Percentiles rank a stretch among this genome's conserved stretches.
phyloP scores from a whole-genome alignment of 2,329 filamentous ascomycete species.

The Ophiostoma sp. region DNA sequence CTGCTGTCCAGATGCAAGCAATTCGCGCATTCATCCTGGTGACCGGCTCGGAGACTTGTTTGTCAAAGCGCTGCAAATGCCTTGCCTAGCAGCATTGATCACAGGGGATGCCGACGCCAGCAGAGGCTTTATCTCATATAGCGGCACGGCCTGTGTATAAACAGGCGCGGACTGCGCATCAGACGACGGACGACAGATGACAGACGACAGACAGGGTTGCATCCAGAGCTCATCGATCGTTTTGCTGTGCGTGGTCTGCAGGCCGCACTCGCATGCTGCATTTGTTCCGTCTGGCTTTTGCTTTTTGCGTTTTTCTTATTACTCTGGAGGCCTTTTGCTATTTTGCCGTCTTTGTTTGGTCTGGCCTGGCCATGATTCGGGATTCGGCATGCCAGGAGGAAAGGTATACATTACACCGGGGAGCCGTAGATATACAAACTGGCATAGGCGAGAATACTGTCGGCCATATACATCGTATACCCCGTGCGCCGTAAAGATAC shows the following conservation, averaged over 20 bases:
- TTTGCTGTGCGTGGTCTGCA: not conserved
- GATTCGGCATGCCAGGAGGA: not conserved
- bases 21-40: not conserved
- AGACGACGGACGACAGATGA: not conserved
- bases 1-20: not conserved
- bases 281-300: not conserved
- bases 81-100: not conserved
- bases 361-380: not conserved
- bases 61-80: not conserved
- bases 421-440: not conserved
- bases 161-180: not conserved
- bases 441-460: not conserved
- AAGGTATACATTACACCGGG: no score
- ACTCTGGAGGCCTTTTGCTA: not conserved
- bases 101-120: not conserved
- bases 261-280: not conserved
- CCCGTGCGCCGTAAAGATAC: not conserved
- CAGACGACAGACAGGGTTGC: not conserved
- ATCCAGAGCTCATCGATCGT: not conserved
- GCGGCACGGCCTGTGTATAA: not conserved
- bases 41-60: slow-evolving; percentile 1
- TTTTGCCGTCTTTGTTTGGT: not conserved
- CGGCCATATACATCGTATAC: not conserved
- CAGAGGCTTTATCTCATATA: not conserved
- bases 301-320: not conserved